Evolutionary conservation across 2,329 filamentous ascomycete genomes (phyloP).

Genomic region (Tolypocladium pustulatum): DNA sequence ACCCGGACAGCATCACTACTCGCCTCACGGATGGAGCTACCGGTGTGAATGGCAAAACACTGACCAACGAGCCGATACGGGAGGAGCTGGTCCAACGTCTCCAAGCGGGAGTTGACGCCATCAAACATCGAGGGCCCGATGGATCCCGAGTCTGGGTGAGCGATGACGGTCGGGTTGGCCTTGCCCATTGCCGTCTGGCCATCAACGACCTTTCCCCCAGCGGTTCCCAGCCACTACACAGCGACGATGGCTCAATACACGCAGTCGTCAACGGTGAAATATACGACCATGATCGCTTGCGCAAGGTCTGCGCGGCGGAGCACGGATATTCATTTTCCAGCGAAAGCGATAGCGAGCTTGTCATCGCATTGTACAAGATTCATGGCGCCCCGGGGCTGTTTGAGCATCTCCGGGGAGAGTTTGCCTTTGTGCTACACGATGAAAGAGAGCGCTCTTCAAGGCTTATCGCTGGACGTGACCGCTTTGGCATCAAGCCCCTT

Average conservation of each 20-base stretch:
- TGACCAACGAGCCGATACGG: not conserved
- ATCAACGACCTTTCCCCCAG: slow-evolving; percentile 39
- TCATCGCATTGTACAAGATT: slow-evolving; percentile 39
- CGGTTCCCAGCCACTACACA: slow-evolving; percentile 36
- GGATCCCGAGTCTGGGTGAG: slow-evolving; percentile 17
- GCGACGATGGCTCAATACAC: slow-evolving; percentile 29
- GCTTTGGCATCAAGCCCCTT: slow-evolving; percentile 47
- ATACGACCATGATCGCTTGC: slow-evolving; percentile 40
- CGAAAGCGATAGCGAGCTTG: slow-evolving; percentile 38
- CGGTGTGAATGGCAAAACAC: not conserved
- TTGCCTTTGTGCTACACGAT: slow-evolving; percentile 42
- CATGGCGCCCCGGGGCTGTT: slow-evolving; percentile 28
- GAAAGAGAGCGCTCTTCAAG: slow-evolving; percentile 18
- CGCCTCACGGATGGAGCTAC: not conserved
- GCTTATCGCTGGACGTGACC: slow-evolving; percentile 39
- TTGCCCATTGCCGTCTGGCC: slow-evolving; percentile 39
- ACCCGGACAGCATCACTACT: not conserved
- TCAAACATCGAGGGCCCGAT: slow-evolving; percentile 21
- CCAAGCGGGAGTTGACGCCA: slow-evolving; percentile 11
- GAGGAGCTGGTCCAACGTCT: slow-evolving; percentile 3
- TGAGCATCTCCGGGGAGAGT: slow-evolving; percentile 40
- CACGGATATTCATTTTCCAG: slow-evolving; percentile 33
- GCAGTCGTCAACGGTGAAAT: slow-evolving; percentile 51
- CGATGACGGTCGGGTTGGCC: slow-evolving; percentile 11
- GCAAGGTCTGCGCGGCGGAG: slow-evolving; percentile 20